Conservation (phyloP, 805 yeast species). For the Millerago galiae region DNA sequence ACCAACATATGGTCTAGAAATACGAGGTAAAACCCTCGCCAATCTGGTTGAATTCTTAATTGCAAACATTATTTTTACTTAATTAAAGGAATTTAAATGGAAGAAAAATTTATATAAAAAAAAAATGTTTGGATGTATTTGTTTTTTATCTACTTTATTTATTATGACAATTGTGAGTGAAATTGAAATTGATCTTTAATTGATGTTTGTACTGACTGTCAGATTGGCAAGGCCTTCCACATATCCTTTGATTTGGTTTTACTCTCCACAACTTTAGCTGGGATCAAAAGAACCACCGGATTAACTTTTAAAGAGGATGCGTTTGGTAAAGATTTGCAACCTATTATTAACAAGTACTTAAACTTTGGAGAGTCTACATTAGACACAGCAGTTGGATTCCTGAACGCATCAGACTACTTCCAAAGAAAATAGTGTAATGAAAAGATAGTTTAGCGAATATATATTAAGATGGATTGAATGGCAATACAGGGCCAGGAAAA, state of each 20-base stretch:
- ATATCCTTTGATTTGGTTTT: conserved; percentile 52
- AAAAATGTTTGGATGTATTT: not conserved
- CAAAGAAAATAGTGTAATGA: conserved; percentile 37
- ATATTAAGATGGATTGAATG: conserved; percentile 5
- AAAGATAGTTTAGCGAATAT: not conserved
- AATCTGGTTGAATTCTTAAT: conserved; percentile 2
- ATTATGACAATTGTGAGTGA: not conserved
- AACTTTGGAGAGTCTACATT: conserved; percentile 80
- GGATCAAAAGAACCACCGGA: conserved; percentile 68
- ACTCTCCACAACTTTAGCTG: conserved; percentile 63
- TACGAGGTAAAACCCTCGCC: not conserved
- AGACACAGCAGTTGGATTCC: conserved; percentile 63
- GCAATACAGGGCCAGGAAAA: conserved; percentile 7
- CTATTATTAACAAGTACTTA: conserved; percentile 59
- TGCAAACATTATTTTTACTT: not conserved
- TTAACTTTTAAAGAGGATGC: conserved; percentile 49
- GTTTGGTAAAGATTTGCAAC: conserved; percentile 38
- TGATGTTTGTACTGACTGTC: not conserved
- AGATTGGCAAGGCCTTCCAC: conserved; percentile 53
- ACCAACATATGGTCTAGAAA: too few relatives aligned
- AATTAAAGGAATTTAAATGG: too few relatives aligned
- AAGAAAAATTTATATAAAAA: too few relatives aligned
- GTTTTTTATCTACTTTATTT: too few relatives aligned
- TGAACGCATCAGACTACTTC: conserved; percentile 71
- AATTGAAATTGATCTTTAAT: too few relatives aligned